Base-by-base conservation (phyloP, 208 protist genomes). In the Trypanosoma melophagium region DNA sequence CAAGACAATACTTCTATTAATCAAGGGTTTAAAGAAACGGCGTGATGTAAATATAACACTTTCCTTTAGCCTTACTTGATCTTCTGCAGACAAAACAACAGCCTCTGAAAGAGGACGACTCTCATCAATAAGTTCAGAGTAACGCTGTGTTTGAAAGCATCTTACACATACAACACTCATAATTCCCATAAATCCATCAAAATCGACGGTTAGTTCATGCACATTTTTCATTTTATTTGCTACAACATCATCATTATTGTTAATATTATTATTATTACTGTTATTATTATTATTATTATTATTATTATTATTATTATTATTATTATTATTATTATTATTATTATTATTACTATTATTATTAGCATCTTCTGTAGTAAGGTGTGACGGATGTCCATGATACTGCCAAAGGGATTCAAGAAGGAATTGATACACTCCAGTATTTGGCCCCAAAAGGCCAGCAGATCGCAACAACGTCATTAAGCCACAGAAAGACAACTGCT, bases 151-250 rank as follows among this genome's bases (percentile, higher is more conserved):
- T 60, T 96, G 90, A 60, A 80, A 96, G 74, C 89, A 87, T 4
- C 90, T 83, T 41, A 96, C 71, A 64, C 87, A 87, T 38, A 93
- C 74, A 19, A 93, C 79, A 50, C 92, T 93, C 85, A 96, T 96
- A 51, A 96, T 87, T 64, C 87, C 80, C 17, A 84, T 67, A 68
- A 96, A 96, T 2, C 83, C 81, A 28, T 87, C 83, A 58, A 96
- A 89, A 51, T 80, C 77, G 2, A 91, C 72, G 5, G 77, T 64
- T 2, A 78, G 74, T 31, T 66, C 44, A 64, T 69, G 49, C 31
- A 57, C 5, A 42, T 42, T 53, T 52, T 38, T 28, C 21, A 52
- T 57, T 59, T 50, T 21, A 49, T 62, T 53, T 40, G 7, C n/a
- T 10, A 55, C 21, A 38, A 54, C 38, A 66, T 9, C 38, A 35